Base-by-base conservation (phyloP, 768 basidiomycete species). In the Gelatoporia subvermispora region DNA sequence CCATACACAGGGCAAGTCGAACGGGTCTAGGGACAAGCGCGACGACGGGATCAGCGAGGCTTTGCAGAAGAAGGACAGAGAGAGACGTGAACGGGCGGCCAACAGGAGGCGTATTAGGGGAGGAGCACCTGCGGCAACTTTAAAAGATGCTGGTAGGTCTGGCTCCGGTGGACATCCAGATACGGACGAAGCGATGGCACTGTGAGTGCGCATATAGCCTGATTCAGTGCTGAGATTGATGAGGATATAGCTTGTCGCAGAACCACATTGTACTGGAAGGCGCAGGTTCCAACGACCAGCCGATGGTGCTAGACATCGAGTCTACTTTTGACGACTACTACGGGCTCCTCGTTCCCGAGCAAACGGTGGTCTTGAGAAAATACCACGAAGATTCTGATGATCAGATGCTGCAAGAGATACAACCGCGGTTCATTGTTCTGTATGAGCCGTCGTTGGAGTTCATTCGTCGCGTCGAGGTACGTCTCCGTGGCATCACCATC, bases 341-440 rank as follows among this genome's bases (percentile, higher is more conserved):
- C 53, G 93, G 94, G 0, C 63, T 99, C 13, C 65, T 97, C 25
- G 61, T 75, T 3, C 82, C 88, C 0, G 84, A 87, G 57, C 79
- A 96, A 56, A 84, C 87, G 0, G 82, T 98, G 18, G 65, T 98
- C 36, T 78, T 99, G 24, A 79, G 94, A 3, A 78, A 89, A 1
- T 99, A 93, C 60, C 84, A 88, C 0, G 93, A 93, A 40, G 96
- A 98, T 61, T 81, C 87, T 2, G 96, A 99, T 56, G 96, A 99
- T 63, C 77, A 83, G 35, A 69, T 97, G 43, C 72, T 99, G 25
- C 77, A 81, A 36, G 95, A 99, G 63, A 73, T 98, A 8, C 75
- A 85, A 51, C 96, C 96, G 2, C 81, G 85, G 53, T 98, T 93
- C 61, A 85, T 99, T 45, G 82, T 98, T 41, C 91, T 98, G 87